Percentiles rank a stretch among this genome's conserved stretches.
Conservation (phyloP, 441 rosid genomes). For the Euphorbia corollata region DNA sequence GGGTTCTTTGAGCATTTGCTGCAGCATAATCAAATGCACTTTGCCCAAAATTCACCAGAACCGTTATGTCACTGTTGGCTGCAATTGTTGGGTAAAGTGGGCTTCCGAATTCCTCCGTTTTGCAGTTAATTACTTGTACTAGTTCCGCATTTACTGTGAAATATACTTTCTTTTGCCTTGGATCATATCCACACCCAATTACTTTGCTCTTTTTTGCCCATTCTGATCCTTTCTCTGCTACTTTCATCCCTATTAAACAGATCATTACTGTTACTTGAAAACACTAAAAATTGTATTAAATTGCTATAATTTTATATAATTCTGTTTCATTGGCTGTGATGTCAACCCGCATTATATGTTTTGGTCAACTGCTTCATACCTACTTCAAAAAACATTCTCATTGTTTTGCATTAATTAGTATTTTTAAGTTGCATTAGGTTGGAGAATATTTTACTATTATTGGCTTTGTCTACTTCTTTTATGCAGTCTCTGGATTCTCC, state of each 20-base stretch:
- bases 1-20: conserved; percentile 51
- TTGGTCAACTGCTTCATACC: conserved; percentile 25
- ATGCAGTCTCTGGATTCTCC: background rate
- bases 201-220: conserved; percentile 45
- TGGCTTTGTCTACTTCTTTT: conserved; percentile 20
- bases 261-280: too few species aligned
- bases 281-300: background rate
- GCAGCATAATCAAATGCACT: conserved; percentile 40
- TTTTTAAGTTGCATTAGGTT: conserved; percentile 8
- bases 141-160: conserved; percentile 54
- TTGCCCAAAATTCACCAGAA: conserved; percentile 61
- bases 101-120: conserved; percentile 48
- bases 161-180: conserved; percentile 51
- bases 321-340: conserved; percentile 7
- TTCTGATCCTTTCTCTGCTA: conserved; percentile 37
- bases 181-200: conserved; percentile 64
- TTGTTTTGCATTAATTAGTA: conserved; percentile 15
- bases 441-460: conserved; percentile 26
- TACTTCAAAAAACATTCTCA: conserved; percentile 16
- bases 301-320: background rate
- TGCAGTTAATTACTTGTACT: conserved; percentile 50
- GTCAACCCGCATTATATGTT: conserved; percentile 4
- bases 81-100: conserved; percentile 62
- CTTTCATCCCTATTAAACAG: conserved; percentile 44
- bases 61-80: conserved; percentile 36